A percentile compares a stretch with the other conserved stretches of the same genome.
These are phyloP conservation scores for Bipolaris cookei DNA, from an alignment of 2,329 filamentous ascomycete species.

Conservation along the genomic window DNA sequence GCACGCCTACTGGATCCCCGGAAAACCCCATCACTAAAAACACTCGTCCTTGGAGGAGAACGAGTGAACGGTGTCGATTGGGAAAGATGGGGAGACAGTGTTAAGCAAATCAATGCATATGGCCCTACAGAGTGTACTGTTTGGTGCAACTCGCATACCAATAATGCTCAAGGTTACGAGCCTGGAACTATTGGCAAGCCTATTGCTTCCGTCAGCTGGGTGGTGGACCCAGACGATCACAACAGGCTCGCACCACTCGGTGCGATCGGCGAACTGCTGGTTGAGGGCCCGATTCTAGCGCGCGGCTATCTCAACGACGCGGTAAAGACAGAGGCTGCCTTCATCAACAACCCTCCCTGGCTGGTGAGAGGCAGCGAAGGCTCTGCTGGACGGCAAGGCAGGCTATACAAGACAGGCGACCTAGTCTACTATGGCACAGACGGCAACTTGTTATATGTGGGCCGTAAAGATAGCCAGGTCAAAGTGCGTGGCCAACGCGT, in stretches of 20 bases:
- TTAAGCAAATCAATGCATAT: too few relatives aligned
- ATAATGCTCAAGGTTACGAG: too few relatives aligned
- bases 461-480: conserved; percentile 31
- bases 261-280: conserved; percentile 30
- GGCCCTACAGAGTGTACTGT: too few relatives aligned
- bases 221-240: conserved; percentile 34
- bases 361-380: neutral
- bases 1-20: too few relatives aligned
- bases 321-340: conserved; percentile 21
- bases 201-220: conserved; percentile 22
- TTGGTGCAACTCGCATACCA: too few relatives aligned
- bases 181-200: too few relatives aligned
- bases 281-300: conserved; percentile 31
- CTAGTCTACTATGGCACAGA: conserved; percentile 21
- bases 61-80: too few relatives aligned
- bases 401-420: conserved; percentile 39
- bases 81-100: too few relatives aligned
- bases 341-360: conserved; percentile 15
- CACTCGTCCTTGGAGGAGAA: too few relatives aligned
- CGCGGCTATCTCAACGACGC: conserved; percentile 32
- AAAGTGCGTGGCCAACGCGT: conserved; percentile 35
- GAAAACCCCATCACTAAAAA: too few relatives aligned
- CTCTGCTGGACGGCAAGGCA: conserved; percentile 14
- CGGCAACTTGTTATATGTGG: conserved; percentile 22
- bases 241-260: conserved; percentile 27